Percentiles rank a stretch among this genome's conserved stretches.
These are phyloP conservation scores for Coemansia sp. DNA, from an alignment of 192 early-diverging fungal genomes.

Conservation along the genomic window DNA sequence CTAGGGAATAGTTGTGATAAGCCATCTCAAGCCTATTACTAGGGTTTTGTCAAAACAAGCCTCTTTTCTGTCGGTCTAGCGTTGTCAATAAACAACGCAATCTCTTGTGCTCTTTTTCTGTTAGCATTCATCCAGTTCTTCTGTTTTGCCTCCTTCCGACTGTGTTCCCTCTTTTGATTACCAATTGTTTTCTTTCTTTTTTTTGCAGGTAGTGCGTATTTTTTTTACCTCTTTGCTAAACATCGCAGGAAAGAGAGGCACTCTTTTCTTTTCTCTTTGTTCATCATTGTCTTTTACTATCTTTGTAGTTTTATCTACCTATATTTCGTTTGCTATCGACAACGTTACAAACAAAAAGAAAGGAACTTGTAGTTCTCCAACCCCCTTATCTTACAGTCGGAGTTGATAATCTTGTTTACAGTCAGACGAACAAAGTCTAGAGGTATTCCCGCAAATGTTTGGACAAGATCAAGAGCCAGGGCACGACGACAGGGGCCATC, in stretches of 20 bases:
- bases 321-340: no score
- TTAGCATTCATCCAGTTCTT: background rate
- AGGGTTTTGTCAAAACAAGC: slow-evolving; percentile 3
- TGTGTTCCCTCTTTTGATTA: background rate
- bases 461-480: background rate
- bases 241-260: no score
- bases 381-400: background rate
- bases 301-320: background rate
- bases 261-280: no score
- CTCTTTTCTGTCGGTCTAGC: background rate
- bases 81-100: no score
- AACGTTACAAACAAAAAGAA: no score
- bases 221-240: no score
- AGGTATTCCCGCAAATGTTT: slow-evolving; percentile 1
- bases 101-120: background rate
- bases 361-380: no score
- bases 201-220: no score
- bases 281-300: background rate
- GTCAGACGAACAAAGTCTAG: background rate
- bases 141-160: background rate
- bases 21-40: background rate
- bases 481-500: background rate
- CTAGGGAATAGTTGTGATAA: background rate
- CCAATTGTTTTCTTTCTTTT: no score
- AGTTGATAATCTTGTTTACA: background rate